Base-by-base conservation (phyloP, 2,329 filamentous ascomycete genomes). In the Plenodomus biglobosus region DNA sequence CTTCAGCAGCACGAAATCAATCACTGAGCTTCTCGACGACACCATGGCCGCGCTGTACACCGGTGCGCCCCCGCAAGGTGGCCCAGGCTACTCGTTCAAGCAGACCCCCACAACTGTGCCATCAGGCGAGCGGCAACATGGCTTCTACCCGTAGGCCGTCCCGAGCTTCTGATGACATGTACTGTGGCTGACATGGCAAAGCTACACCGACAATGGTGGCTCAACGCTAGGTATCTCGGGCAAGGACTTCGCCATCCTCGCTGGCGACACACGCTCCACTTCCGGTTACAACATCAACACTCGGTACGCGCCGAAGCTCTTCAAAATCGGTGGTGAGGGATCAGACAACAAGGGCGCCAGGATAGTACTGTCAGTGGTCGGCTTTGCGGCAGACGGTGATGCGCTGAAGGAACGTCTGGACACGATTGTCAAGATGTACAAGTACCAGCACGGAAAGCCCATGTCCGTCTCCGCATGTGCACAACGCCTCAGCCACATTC, bases 281-380 rank as follows among this genome's bases (percentile, higher is more conserved):
- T 88, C 89, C 58, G 94, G 95, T 71, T 99, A 73, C 85, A 96
- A 88, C 81, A 99, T 99, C 86, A 96, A 99, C 84, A 92, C 92
- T 50, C 88, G 94, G 66, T 92, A 89, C 79, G 84, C 87, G 50
- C 94, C 94, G 48, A 99, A 99, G 77, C 88, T 99, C 55, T 99
- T 96, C 84, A 91, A 89, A 76, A 95, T 99, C 62, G 94, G 95
- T 52, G 94, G 92, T 44, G 90, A 92, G 52, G 92, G 88, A 36
- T 84, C 90, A 43, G 86, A 90, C 46, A 90, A 95, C 72, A 84
- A 88, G 52, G 90, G 92, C 62, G 88, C 90, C 43, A 88, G 85
- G 45, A 88, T 99, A 65, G 84, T 97, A 15, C 82, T 99, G 40
- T 95, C 92, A 1, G 92, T 99, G 0, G 92, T 96, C 37, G 94